Conservation (phyloP, 176 grass and related monocot species). For the Saccharum officinarum region DNA sequence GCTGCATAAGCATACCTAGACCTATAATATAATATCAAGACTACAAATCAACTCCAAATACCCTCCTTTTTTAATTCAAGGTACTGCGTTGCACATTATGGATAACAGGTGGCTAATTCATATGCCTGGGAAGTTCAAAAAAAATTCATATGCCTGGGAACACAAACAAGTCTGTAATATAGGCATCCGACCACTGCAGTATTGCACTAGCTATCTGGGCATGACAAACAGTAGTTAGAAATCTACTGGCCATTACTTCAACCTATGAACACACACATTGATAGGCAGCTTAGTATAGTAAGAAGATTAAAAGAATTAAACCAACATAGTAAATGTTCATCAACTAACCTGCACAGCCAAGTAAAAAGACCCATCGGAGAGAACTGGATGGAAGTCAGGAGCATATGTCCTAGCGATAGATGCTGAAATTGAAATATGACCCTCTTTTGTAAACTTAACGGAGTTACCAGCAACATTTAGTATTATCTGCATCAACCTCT, state of each 20-base stretch:
- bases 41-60: background rate
- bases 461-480: constrained; percentile 91
- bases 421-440: constrained; percentile 66
- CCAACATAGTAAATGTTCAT: background rate
- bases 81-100: background rate
- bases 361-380: constrained; percentile 65
- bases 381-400: constrained; percentile 76
- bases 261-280: background rate
- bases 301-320: background rate
- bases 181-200: background rate
- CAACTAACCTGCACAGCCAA: constrained; percentile 72
- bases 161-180: background rate
- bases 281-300: background rate
- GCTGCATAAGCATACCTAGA: background rate
- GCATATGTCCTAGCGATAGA: constrained; percentile 53
- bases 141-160: background rate
- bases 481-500: constrained; percentile 79
- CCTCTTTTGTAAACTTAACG: constrained; percentile 88
- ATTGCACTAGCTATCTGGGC: constrained; percentile 14
- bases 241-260: constrained; percentile 3
- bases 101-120: background rate
- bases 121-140: background rate
- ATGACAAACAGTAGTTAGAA: background rate
- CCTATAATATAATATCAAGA: background rate
- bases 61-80: background rate